These are phyloP conservation scores for Gastrolobium villosum DNA, from an alignment of 306 rosid species.

Conservation along the genomic window DNA sequence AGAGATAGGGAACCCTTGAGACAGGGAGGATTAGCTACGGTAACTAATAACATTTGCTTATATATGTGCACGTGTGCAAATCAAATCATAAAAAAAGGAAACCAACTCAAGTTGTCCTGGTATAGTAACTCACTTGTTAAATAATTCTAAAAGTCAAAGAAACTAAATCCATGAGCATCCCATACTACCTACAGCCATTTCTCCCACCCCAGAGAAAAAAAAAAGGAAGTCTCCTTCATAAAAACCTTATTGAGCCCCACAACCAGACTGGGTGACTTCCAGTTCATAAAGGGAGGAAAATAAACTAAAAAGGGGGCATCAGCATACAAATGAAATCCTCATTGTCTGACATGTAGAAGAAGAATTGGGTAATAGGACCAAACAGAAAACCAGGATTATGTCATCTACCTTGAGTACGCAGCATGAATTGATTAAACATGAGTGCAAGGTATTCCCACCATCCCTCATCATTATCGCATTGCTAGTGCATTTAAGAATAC, in stretches of 20 bases:
- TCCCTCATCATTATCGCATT: conserved; percentile 98
- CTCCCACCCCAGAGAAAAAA: background rate
- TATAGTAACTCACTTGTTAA: conserved; percentile 17
- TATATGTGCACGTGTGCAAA: conserved; percentile 7
- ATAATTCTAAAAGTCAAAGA: conserved; percentile 20
- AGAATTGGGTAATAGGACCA: conserved; percentile 63
- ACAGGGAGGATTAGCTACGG: conserved; percentile 10
- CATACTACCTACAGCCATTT: conserved; percentile 3
- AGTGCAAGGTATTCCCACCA: conserved; percentile 97
- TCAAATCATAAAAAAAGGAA: conserved; percentile 28
- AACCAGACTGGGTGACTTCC: conserved; percentile 25
- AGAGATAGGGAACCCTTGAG: conserved; percentile 39
- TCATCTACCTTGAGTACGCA: conserved; percentile 90
- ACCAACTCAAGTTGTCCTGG: conserved; percentile 33
- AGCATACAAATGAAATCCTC: conserved; percentile 63
- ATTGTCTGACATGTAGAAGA: conserved; percentile 53
- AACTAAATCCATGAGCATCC: conserved; percentile 30
- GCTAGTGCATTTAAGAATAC: conserved; percentile 99
- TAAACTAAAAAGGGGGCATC: conserved; percentile 46
- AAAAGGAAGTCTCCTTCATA: conserved; percentile 1
- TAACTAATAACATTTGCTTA: background rate
- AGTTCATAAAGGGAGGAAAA: conserved; percentile 49
- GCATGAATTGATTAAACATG: conserved; percentile 99
- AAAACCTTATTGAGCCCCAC: conserved; percentile 38
- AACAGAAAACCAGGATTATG: conserved; percentile 74